Evolutionary conservation across 805 yeast species (phyloP), one percentile per base, ranked within the genome.

Genomic region (Saturnispora halmiae): DNA sequence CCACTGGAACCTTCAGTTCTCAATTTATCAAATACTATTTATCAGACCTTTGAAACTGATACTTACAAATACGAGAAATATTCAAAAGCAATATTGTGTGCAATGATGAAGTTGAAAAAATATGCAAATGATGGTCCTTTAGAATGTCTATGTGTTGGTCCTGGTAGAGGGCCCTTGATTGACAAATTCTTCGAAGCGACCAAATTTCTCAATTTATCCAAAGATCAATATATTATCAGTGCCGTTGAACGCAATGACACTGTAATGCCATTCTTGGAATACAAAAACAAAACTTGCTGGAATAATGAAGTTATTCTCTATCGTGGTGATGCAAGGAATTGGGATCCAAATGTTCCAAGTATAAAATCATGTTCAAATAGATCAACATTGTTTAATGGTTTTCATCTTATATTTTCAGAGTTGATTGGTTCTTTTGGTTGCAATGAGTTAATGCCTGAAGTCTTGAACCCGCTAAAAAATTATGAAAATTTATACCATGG

Each of bases 371-470:
- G 34, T n/a, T 25, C 29, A 11, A 8, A 22, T 8, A 18, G 16
- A 4, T 19, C 13, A 8, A 18, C 13, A 10, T 9, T 13, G 11
- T 40, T 34, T 15, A 21, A 13, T 0, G 32, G 39, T 11, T 67
- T 70, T 42, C 71, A 82, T 52, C 52, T 88, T 32, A 70, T 87
- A 7, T 69, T 90, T 1, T 81, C 94, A 33, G 96, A 88, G 56
- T 63, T 90, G 6, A 59, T 88, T 21, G 96, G 96, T 5, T 83
- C 95, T 13, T 82, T 90, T 62, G 96, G 95, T 4, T 90, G 94
- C 57, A 90, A 88, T 58, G 96, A 88, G 55, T 66, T 85, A 14
- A 71, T 84, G 7, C 96, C 97, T 0, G 97, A 88, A 56, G 79
- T 92, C 43, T 57, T 85, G 3, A 64, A 63, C 34, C 61, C 69